Evolutionary conservation across 73 alveolate genomes (phyloP), one percentile per base, ranked within the genome.

Genomic region (Blepharisma stoltei): DNA sequence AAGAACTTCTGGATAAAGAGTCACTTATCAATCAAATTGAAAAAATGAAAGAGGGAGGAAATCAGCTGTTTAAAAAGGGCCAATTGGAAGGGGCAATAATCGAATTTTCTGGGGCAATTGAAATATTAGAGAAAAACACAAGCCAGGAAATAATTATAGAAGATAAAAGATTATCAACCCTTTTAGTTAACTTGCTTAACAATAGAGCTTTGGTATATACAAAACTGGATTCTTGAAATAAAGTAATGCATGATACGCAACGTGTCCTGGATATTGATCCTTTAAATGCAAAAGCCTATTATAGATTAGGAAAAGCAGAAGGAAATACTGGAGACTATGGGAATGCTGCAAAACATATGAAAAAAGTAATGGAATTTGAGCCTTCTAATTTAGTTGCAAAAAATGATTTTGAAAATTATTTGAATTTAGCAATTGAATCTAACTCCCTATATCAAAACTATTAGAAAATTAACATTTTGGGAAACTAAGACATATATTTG

Each of bases 291-390:
- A 94, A 94, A 78, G 98, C 97, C 6, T 86, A 77, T 71, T 89
- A 91, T 83, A 78, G 97, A 48, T 76, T 97, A 53, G 98, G 95
- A 8, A 78, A 87, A 54, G 94, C 97, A 0, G 84, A 91, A 78
- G 78, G 67, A 11, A 73, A 82, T 44, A 81, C 85, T 32, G 75
- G 83, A 18, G 86, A 88, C 66, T 78, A 53, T 78, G 94, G 83
- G 65, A 88, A 76, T 48, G 97, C 98, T 9, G 78, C 86, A 48
- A 81, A 65, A 18, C 95, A 90, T 78, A 86, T 86, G 71, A 84
- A 89, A 78, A 11, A 66, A 60, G 78, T 92, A 41, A 84, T 86
- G 20, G 89, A 83, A 78, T 37, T 47, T 43, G 95, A 86, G 77
- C 98, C 98, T 0, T 52, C 84, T 70, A 92, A 90, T 32, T 75